A percentile compares a stretch with the other conserved stretches of the same genome.
Evolutionary conservation across 2,329 filamentous ascomycete genomes (phyloP).

Genomic region (Pseudonectria foliicola): DNA sequence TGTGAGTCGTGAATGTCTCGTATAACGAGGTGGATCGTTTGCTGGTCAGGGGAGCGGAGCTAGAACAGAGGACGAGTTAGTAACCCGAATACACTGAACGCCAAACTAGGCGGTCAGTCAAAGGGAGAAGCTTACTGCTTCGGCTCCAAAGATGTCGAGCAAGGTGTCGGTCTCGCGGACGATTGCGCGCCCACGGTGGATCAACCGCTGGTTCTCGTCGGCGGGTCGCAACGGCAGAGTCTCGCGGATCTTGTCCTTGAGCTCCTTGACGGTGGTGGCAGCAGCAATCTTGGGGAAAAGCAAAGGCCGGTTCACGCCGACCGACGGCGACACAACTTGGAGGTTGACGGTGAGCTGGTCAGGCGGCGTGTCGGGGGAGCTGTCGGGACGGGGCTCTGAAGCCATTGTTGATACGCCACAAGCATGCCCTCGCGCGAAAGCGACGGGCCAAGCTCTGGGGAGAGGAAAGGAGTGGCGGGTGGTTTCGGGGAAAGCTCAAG

Average conservation of each 20-base stretch:
- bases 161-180: conserved; percentile 48
- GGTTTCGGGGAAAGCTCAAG: no score
- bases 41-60: conserved; percentile 38
- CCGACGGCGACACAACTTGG: conserved; percentile 52
- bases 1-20: conserved; percentile 30
- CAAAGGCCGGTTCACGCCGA: conserved; percentile 44
- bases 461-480: conserved; percentile 3
- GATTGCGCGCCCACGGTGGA: conserved; percentile 52
- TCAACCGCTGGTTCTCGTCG: conserved; percentile 51
- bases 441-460: conserved; percentile 2
- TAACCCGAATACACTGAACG: conserved; percentile 6
- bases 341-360: conserved; percentile 43
- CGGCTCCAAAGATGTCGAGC: conserved; percentile 48
- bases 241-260: conserved; percentile 53
- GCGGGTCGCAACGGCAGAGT: conserved; percentile 41
- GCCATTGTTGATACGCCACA: conserved; percentile 30
- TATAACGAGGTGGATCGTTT: conserved; percentile 48
- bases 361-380: conserved; percentile 15
- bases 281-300: conserved; percentile 41
- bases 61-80: conserved; percentile 20
- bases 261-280: conserved; percentile 46
- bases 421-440: conserved; percentile 19
- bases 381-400: conserved; percentile 26
- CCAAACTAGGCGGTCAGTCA: conserved; percentile 1
- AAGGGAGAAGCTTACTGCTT: conserved; percentile 35